These are phyloP conservation scores for Blastobotrys americana DNA, from an alignment of 805 yeast genomes.

Conservation along the genomic window DNA sequence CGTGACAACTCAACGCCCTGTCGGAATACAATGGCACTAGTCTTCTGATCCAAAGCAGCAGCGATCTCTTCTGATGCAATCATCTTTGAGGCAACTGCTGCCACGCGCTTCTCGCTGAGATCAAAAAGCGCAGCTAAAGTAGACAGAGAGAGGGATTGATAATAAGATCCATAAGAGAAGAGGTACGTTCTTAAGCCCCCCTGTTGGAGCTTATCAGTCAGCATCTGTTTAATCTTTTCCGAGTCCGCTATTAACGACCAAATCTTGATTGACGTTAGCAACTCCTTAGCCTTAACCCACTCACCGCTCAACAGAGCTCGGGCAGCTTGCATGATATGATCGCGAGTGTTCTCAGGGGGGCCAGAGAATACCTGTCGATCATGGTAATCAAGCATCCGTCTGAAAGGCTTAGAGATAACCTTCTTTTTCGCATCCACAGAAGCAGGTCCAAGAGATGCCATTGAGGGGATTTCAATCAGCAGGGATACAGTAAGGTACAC, in stretches of 20 bases:
- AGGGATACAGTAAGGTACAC: slow-evolving; percentile 86
- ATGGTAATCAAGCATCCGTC: slow-evolving; percentile 83
- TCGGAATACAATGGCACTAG: slow-evolving; percentile 57
- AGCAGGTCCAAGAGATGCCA: slow-evolving; percentile 60
- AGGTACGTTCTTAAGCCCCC: slow-evolving; percentile 92
- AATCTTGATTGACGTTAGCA: slow-evolving; percentile 68
- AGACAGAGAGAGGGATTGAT: slow-evolving; percentile 62
- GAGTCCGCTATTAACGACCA: slow-evolving; percentile 77
- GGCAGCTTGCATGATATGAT: slow-evolving; percentile 87
- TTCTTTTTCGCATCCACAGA: slow-evolving; percentile 51
- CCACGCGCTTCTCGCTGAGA: slow-evolving; percentile 48
- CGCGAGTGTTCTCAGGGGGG: slow-evolving; percentile 95
- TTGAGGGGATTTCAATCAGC: slow-evolving; percentile 84
- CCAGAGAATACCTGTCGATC: slow-evolving; percentile 94
- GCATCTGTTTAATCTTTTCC: slow-evolving; percentile 56
- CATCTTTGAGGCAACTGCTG: slow-evolving; percentile 63
- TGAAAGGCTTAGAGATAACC: slow-evolving; percentile 72
- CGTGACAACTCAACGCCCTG: slow-evolving; percentile 74
- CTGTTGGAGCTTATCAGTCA: slow-evolving; percentile 70
- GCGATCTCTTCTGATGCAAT: slow-evolving; percentile 69
- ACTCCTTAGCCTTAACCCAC: slow-evolving; percentile 71
- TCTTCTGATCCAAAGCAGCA: slow-evolving; percentile 65
- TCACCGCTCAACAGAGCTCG: slow-evolving; percentile 81
- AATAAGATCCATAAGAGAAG: slow-evolving; percentile 72
- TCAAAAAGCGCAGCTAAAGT: slow-evolving; percentile 63